Evolutionary conservation across 148 eudicot genomes (phyloP), one percentile per base, ranked within the genome.

Genomic region (Amaranthus hypochondriacus): DNA sequence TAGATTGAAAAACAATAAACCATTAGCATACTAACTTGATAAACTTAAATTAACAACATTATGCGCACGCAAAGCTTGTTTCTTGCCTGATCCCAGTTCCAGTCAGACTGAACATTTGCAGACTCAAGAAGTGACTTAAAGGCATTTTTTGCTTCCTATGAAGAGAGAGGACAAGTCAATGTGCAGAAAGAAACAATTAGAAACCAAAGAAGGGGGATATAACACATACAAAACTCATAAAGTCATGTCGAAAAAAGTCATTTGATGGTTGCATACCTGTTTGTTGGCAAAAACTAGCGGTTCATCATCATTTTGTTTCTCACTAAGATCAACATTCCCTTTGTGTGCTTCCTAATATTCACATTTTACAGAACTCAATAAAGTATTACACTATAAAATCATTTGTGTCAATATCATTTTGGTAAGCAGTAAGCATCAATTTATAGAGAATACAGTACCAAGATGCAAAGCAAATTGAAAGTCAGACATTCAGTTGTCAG

Each of bases 31-130:
- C 47, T 50, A 66, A 7, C 43, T 3, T 9, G 56, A 49, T 67
- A 50, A 7, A 48, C 70, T 48, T 66, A 4, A 48, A 14, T 11
- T 15, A 7, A 47, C 21, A 48, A 48, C 55, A 48, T 66, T 12
- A 4, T n/a, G 21, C n/a, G 18, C 42, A 66, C 49, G 43, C 14
- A 67, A 63, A 46, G 60, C 72, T n/a, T 12, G 21, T 51, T 0
- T 8, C 14, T 39, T 80, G 92, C 99, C 97, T 95, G 99, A 82
- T 95, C 99, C 99, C 99, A 95, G 48, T 72, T 88, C 99, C 99
- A 95, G 81, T 87, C 95, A 78, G 97, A 86, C 75, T 87, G 96
- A 58, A 95, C 99, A 86, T 92, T 92, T 68, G 89, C 87, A 62
- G 90, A 85, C 84, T 95, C 99, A 68, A 95, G 78, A 64, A 95